Base-by-base conservation (phyloP, 441 rosid genomes). In the Aleurites moluccanus region DNA sequence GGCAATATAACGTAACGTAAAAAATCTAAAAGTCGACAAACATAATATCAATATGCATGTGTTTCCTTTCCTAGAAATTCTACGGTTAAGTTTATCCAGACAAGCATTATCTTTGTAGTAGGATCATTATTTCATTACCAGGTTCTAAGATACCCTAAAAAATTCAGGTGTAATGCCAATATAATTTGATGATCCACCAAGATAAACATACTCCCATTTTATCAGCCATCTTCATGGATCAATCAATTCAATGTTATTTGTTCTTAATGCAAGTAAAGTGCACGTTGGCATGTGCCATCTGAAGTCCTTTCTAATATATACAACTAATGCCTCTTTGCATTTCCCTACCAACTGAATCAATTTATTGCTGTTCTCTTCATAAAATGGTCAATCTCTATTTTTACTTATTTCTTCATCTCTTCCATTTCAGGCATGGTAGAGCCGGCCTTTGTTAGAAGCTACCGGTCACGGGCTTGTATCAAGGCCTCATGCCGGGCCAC, bases 401-500 rank as follows among this genome's bases (percentile, higher is more conserved):
- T 67, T 27, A 73, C 73, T 35, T 69, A 5, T 45, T 73, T 1
- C n/a, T 80, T 3, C 60, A 21, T 82, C 73, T 56, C 78, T 35
- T 70, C 44, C 71, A 27, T 73, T 13, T 50, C 52, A 6, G 30
- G 70, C 76, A 67, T 33, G 5, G 79, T 44, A 1, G 75, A 59
- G 11, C 77, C 87, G 0, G 72, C 75, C 13, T 1, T 33, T 0
- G 73, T 59, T 0, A 10, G 66, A n/a, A 72, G 10, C 8, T 44
- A 78, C 20, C 52, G 47, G 7, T 18, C 81, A 13, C 62, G 42
- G 72, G 63, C 85, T 42, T 85, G 86, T 77, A 74, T 92, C 50
- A 82, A 77, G 59, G 78, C 81, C 45, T 79, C 87, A 16, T 94
- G 98, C 85, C 73, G 65, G 44, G 70, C 76, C 30, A 92, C 97